phyloP scores from a whole-genome alignment of 148 eudicot species.

The Mesembryanthemum crystallinum region DNA sequence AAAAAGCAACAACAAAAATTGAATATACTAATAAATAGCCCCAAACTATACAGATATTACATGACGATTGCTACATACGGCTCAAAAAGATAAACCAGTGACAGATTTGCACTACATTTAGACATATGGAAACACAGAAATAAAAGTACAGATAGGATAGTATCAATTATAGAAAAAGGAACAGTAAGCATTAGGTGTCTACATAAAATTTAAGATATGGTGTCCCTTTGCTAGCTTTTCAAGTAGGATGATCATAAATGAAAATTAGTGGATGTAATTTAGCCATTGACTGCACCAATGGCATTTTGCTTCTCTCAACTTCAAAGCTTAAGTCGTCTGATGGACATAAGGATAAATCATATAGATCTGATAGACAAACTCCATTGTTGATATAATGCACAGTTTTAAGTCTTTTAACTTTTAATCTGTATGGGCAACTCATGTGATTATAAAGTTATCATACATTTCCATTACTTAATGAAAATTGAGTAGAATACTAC shows the following conservation, averaged over 20 bases:
- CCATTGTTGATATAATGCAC: too few relatives aligned
- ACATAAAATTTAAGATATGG: background rate
- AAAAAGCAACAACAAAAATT: slow-evolving; percentile 19
- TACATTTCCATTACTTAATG: too few relatives aligned
- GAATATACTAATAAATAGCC: background rate
- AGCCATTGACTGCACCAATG: background rate
- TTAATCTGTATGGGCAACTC: too few relatives aligned
- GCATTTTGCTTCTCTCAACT: background rate
- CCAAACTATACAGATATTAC: background rate
- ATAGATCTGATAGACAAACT: background rate
- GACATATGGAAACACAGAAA: background rate
- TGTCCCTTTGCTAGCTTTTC: background rate
- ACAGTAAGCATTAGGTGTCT: too few relatives aligned
- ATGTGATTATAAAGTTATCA: too few relatives aligned
- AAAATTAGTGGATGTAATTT: too few relatives aligned
- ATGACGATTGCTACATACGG: background rate
- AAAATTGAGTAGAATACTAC: too few relatives aligned
- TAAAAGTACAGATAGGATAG: background rate
- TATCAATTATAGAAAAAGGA: too few relatives aligned
- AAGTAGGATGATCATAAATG: background rate
- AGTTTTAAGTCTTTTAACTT: too few relatives aligned
- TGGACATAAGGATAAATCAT: background rate
- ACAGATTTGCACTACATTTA: background rate
- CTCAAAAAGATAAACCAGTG: background rate
- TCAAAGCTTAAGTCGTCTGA: background rate